A percentile compares a stretch with the other conserved stretches of the same genome.
phyloP scores from a whole-genome alignment of 768 basidiomycete species.

The Boletus vinaceobasis region DNA sequence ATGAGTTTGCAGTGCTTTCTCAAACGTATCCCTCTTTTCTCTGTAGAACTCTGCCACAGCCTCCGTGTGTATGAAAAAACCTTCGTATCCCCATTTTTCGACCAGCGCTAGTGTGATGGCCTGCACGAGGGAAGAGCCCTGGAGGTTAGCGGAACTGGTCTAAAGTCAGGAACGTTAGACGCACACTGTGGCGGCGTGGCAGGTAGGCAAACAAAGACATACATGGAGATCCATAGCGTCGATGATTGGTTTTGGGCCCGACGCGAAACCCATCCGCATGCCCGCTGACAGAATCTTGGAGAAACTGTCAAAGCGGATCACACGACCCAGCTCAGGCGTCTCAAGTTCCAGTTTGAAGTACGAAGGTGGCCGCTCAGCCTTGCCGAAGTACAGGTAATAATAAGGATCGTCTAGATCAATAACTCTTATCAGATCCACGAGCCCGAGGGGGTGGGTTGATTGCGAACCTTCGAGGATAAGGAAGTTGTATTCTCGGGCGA shows the following conservation, averaged over 20 bases:
- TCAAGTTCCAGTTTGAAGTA: conserved; percentile 80
- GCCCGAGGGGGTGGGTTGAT: background rate
- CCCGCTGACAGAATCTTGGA: conserved; percentile 80
- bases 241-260: conserved; percentile 67
- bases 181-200: conserved; percentile 10
- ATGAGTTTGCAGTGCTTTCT: conserved; percentile 68
- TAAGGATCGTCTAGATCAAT: conserved; percentile 68
- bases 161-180: conserved; percentile 29
- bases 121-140: conserved; percentile 63
- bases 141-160: conserved; percentile 67
- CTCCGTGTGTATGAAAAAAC: conserved; percentile 66
- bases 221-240: conserved; percentile 70
- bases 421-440: background rate
- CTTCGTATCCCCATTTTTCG: conserved; percentile 70
- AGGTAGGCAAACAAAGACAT: conserved; percentile 28
- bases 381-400: conserved; percentile 73
- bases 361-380: conserved; percentile 58
- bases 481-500: conserved; percentile 72
- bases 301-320: conserved; percentile 86
- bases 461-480: conserved; percentile 77
- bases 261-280: conserved; percentile 77
- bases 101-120: conserved; percentile 57
- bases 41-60: conserved; percentile 73
- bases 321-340: conserved; percentile 66
- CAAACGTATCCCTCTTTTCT: conserved; percentile 73